Base-by-base conservation (phyloP, 306 rosid genomes). In the Crotalaria pallida region DNA sequence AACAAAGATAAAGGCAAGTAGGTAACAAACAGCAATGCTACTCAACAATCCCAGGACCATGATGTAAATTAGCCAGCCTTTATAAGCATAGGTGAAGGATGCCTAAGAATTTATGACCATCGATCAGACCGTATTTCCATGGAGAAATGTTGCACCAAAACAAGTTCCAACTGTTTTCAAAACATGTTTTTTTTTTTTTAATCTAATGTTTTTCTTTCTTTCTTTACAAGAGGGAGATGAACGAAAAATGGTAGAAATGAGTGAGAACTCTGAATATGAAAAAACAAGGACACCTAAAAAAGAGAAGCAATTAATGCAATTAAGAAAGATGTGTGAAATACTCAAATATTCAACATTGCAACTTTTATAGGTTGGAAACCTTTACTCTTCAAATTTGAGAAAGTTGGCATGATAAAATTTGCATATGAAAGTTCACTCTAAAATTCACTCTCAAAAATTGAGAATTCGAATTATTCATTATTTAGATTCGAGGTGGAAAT, bases 1-100 rank as follows among this genome's bases (percentile, higher is more conserved):
- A 24, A 24, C 27, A 24, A 31, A 31, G n/a, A 31, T 31, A 58
- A 67, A 38, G 44, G 10, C 3, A 56, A 22, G 23, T 5, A 49
- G 22, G 50, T 49, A 57, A 36, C 27, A 53, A 59, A 69, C 9
- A 64, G 50, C 40, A 79, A 67, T 56, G 60, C 67, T 61, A 47
- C 18, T 65, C 43, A 44, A 26, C 31, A 19, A 33, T 74, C 36
- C 56, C 65, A 79, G 13, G 44, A 24, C 19, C 44, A 5, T 1
- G 27, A 23, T 52, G 56, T 55, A 24, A 74, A n/a, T n/a, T n/a
- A n/a, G n/a, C n/a, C n/a, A n/a, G n/a, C n/a, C n/a, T n/a, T n/a
- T n/a, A n/a, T n/a, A n/a, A n/a, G n/a, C n/a, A n/a, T n/a, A n/a
- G n/a, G n/a, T n/a, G n/a, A n/a, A n/a, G n/a, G n/a, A n/a, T n/a